These are phyloP conservation scores for Cordyceps pruinosa DNA, from an alignment of 2,329 filamentous ascomycete species.

Conservation along the genomic window DNA sequence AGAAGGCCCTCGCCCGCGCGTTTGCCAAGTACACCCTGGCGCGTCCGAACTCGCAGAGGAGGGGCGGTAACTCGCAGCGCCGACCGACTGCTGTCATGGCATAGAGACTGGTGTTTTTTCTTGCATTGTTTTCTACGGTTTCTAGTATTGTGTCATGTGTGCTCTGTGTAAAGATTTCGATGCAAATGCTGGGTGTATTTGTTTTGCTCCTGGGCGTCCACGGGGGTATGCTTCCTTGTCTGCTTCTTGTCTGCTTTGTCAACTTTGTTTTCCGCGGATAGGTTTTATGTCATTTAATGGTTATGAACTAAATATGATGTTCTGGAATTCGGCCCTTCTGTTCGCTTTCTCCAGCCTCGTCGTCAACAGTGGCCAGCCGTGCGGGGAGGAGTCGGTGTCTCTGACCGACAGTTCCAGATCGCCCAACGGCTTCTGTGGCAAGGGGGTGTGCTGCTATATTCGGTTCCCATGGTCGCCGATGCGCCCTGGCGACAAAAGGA, in stretches of 20 bases:
- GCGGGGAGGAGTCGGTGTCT: neutral
- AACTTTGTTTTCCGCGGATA: neutral
- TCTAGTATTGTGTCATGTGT: neutral
- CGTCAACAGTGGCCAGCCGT: neutral
- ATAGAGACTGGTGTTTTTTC: constrained; percentile 7
- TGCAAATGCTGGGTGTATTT: neutral
- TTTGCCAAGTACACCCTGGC: constrained; percentile 87
- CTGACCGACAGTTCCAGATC: neutral
- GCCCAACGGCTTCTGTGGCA: neutral
- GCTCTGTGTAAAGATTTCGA: neutral
- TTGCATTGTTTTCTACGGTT: neutral
- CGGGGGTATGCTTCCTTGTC: neutral
- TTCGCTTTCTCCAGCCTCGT: neutral
- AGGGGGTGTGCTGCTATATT: neutral
- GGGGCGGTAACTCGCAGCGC: constrained; percentile 16
- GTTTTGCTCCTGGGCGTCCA: neutral
- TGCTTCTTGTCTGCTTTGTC: neutral
- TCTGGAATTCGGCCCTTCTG: neutral
- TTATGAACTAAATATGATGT: neutral
- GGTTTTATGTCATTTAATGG: neutral
- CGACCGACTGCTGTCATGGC: constrained; percentile 24
- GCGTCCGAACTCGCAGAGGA: constrained; percentile 34
- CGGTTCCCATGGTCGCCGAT: neutral
- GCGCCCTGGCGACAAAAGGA: neutral
- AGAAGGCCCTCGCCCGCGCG: constrained; percentile 87